A percentile compares a stretch with the other conserved stretches of the same genome.
Conservation (phyloP, 306 rosid genomes). For the Cucumis sativus region Cucumber_9930_V3 NC_026656.2:21756001-21756500, state of each 20-base stretch:
- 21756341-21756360: conserved; percentile 30
- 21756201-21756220: conserved; percentile 6
- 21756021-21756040: background rate
- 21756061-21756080: background rate
- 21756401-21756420: conserved; percentile 8
- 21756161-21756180: background rate
- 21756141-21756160: background rate
- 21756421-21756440: background rate
- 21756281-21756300: conserved; percentile 52
- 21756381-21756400: background rate
- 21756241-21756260: conserved; percentile 5
- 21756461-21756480: background rate
- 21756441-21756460: background rate
- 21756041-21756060: background rate
- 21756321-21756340: conserved; percentile 51
- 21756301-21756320: conserved; percentile 60
- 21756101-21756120: background rate
- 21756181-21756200: background rate
- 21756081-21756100: background rate
- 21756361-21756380: conserved; percentile 14
- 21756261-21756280: conserved; percentile 76
- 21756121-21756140: background rate
- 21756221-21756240: conserved; percentile 11
- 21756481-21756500: background rate
- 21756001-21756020: background rate